phyloP scores from a whole-genome alignment of 73 alveolate genomes.

The Loxodes magnus region DNA sequence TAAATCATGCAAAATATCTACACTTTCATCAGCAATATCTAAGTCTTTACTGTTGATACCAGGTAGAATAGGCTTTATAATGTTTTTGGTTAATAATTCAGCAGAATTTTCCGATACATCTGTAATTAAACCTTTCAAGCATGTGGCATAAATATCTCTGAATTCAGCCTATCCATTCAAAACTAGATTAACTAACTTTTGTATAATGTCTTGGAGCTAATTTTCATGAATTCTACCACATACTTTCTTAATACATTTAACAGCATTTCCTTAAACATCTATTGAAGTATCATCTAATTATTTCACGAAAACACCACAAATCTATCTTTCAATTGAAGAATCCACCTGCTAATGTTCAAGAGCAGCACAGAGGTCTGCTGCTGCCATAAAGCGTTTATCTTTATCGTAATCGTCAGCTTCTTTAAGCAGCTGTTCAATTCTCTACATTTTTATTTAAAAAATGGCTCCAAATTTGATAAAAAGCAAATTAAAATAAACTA shows the following conservation, averaged over 20 bases:
- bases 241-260: slow-evolving; percentile 49
- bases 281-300: slow-evolving; percentile 48
- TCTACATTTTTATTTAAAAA: too few species aligned
- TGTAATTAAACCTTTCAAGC: slow-evolving; percentile 46
- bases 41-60: slow-evolving; percentile 20
- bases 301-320: slow-evolving; percentile 48
- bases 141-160: slow-evolving; percentile 63
- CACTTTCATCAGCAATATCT: slow-evolving; percentile 38
- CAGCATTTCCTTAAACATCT: slow-evolving; percentile 69
- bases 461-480: too few species aligned
- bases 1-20: slow-evolving; percentile 39
- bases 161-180: slow-evolving; percentile 38
- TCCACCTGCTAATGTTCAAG: slow-evolving; percentile 30
- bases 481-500: too few species aligned
- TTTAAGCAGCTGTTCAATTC: slow-evolving; percentile 22
- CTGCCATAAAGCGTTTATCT: slow-evolving; percentile 72
- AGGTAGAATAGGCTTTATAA: slow-evolving; percentile 18
- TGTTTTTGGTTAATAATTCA: slow-evolving; percentile 25
- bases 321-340: slow-evolving; percentile 36
- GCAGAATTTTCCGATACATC: slow-evolving; percentile 50
- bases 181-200: slow-evolving; percentile 42
- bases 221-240: slow-evolving; percentile 44
- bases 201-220: slow-evolving; percentile 42
- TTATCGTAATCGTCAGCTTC: slow-evolving; percentile 62
- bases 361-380: slow-evolving; percentile 50